A percentile compares a stretch with the other conserved stretches of the same genome.
phyloP scores from a whole-genome alignment of 2,329 filamentous ascomycete genomes.

The Ceratocystiopsis minuta region DNA sequence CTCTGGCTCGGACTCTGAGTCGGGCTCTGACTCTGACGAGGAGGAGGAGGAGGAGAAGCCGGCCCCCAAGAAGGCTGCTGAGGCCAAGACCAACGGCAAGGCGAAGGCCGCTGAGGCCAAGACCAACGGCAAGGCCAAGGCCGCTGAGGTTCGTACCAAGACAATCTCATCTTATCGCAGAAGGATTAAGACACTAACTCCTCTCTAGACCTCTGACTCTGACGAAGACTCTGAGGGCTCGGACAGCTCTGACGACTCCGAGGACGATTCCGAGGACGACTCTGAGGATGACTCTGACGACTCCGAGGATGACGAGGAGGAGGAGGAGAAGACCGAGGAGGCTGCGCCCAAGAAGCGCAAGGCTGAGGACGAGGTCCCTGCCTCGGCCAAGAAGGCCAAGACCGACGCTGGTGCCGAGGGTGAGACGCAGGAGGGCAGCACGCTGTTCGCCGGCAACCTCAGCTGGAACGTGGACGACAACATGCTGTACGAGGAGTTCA shows the following conservation, averaged over 20 bases:
- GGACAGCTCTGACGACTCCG: conserved; percentile 9
- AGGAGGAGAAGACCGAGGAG: conserved; percentile 26
- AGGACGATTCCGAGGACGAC: conserved; percentile 15
- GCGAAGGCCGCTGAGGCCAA: conserved; percentile 9
- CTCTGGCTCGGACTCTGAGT: neutral
- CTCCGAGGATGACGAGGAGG: conserved; percentile 14
- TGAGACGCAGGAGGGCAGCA: conserved; percentile 22
- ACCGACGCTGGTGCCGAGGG: conserved; percentile 26
- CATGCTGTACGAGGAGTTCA: conserved; percentile 63
- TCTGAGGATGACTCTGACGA: conserved; percentile 11
- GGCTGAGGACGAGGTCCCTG: conserved; percentile 33
- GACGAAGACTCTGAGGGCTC: conserved; percentile 18
- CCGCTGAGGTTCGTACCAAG: neutral
- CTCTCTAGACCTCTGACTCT: conserved; percentile 6
- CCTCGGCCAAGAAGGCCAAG: conserved; percentile 50
- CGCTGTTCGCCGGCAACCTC: conserved; percentile 78
- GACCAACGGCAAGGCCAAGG: conserved; percentile 13
- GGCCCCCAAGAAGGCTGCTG: neutral
- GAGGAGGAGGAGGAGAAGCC: neutral
- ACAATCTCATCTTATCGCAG: too few relatives aligned
- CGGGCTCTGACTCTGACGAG: neutral
- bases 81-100: conserved; percentile 12
- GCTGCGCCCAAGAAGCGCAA: conserved; percentile 46
- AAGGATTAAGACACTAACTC: conserved; percentile 8
- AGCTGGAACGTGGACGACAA: conserved; percentile 85